Evolutionary conservation across 352 stramenopile species (phyloP).

Genomic region (Poterioochromonas sp.): DNA sequence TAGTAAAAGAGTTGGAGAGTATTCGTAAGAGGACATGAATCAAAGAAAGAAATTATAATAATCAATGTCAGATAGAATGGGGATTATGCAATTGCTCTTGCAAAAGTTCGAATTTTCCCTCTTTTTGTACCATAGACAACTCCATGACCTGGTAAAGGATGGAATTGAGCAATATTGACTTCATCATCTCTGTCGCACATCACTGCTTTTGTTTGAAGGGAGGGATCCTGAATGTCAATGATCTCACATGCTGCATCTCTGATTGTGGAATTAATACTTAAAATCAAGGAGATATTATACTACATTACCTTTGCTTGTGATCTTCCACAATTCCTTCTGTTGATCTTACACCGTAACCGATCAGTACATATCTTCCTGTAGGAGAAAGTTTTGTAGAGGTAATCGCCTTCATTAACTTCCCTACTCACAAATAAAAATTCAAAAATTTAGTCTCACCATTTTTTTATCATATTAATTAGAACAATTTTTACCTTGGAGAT

Average conservation of each 20-base stretch:
- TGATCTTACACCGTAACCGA: constrained; percentile 34
- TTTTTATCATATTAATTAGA: background rate
- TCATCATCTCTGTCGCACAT: constrained; percentile 70
- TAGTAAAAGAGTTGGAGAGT: no score
- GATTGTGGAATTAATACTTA: background rate
- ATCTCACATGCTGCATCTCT: constrained; percentile 19
- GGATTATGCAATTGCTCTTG: no score
- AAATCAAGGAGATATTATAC: background rate
- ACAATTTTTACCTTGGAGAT: background rate
- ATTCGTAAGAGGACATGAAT: no score
- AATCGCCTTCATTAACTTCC: constrained; percentile 43
- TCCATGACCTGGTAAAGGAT: constrained; percentile 84
- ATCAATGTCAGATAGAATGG: no score
- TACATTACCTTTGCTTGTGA: background rate
- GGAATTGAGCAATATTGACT: constrained; percentile 92
- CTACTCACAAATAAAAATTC: background rate
- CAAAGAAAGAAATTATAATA: no score
- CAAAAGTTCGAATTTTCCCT: constrained; percentile 75
- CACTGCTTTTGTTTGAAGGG: background rate
- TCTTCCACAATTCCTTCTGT: background rate
- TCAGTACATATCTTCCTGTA: constrained; percentile 63
- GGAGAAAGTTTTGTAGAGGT: constrained; percentile 77
- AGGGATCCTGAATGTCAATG: background rate
- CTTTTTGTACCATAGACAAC: constrained; percentile 97
- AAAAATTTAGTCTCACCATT: background rate